Evolutionary conservation across 2,329 filamentous ascomycete genomes (phyloP), one percentile per base, ranked within the genome.

Genomic region (Diplodia seriata): DNA sequence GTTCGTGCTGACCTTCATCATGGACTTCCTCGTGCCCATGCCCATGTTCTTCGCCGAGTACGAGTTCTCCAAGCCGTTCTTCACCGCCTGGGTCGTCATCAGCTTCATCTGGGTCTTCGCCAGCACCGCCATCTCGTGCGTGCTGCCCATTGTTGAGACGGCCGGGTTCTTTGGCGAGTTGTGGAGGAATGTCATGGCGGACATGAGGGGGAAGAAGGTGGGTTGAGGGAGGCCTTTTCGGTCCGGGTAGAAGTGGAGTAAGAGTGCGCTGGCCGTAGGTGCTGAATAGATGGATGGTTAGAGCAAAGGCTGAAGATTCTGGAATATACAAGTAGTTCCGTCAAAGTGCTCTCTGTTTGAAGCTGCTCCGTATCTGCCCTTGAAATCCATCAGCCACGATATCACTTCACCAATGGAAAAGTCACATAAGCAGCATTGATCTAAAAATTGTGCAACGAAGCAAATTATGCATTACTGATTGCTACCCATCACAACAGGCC

Each of bases 61-160:
- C 67, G 74, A 82, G 26, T 82, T 80, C 69, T 78, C 73, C 33
- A 74, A 76, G 33, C 71, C 74, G 0, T 81, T 82, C 71, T 82
- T 82, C 68, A 78, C 76, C 0, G 80, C 73, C 0, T 81, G 79
- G 78, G 77, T 81, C 7, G 76, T 82, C 0, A 72, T 81, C 18
- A 76, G 75, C 47, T 81, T 82, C 63, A 73, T 79, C 14, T 82
- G 80, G 80, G 78, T 81, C 2, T 82, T 82, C 74, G 71, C 70
- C 8, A 76, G 74, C 20, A 78, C 77, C 68, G 75, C 74, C 1
- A 79, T 82, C 23, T 80, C 76, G 68, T 78, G 78, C 23, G 72
- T 81, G 4, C 72, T 82, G 69, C 81, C 81, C 1, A 73, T 82
- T 3, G 80, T 78, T 72, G 81, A 82, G 74, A 81, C 79, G 29